Evolutionary conservation across 2,329 filamentous ascomycete species (phyloP).

Genomic region (Pleochaeta shiraiana): DNA sequence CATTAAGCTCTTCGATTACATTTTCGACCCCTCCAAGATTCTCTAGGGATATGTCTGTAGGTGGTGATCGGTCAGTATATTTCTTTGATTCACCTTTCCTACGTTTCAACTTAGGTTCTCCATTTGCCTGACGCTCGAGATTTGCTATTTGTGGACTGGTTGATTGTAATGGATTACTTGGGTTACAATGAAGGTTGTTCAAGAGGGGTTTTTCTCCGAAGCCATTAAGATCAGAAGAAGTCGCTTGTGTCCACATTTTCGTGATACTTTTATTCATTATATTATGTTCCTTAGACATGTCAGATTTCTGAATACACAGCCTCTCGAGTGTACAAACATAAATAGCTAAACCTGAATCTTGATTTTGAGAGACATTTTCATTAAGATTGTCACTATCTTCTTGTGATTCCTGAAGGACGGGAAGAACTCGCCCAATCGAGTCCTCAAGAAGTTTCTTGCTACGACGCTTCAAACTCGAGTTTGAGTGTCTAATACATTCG

Average conservation of each 20-base stretch:
- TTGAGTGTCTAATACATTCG: conserved; percentile 61
- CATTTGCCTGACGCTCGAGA: conserved; percentile 34
- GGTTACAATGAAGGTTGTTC: conserved; percentile 3
- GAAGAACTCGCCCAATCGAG: conserved; percentile 62
- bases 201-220: conserved; percentile 9
- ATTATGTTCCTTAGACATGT: conserved; percentile 27
- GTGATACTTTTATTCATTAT: conserved; percentile 44
- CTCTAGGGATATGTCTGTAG: conserved; percentile 41
- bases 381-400: conserved; percentile 27
- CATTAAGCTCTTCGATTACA: conserved; percentile 44
- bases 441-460: conserved; percentile 69
- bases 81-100: conserved; percentile 31
- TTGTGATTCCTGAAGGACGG: conserved; percentile 30
- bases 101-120: conserved; percentile 44
- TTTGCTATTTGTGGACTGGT: conserved; percentile 11
- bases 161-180: too few species aligned
- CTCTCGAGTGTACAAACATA: not conserved
- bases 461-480: conserved; percentile 64
- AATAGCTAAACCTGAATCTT: conserved; percentile 13
- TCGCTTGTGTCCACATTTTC: conserved; percentile 29
- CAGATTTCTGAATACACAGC: too few species aligned
- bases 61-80: conserved; percentile 38
- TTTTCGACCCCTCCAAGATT: conserved; percentile 61
- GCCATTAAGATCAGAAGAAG: conserved; percentile 11
- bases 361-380: conserved; percentile 28